Evolutionary conservation across 2,329 filamentous ascomycete genomes (phyloP).

Genomic region (Fusarium musae): DNA sequence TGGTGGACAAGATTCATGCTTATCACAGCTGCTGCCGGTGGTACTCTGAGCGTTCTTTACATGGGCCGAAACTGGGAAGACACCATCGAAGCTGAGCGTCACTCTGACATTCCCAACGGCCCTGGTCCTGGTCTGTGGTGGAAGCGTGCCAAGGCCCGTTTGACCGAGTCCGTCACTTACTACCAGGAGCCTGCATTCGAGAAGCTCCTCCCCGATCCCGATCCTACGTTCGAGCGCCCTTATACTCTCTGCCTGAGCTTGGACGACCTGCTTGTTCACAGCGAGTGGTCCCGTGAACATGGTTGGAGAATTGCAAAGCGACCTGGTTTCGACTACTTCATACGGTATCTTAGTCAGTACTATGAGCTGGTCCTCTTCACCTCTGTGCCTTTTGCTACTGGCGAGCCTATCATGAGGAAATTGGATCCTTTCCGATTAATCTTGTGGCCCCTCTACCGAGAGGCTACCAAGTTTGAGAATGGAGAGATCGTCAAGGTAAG

Average conservation of each 20-base stretch:
- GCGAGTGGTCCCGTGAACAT: constrained; percentile 92
- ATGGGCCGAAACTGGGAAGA: constrained; percentile 91
- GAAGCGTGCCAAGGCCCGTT: constrained; percentile 79
- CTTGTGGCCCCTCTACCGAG: constrained; percentile 92
- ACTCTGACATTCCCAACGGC: constrained; percentile 80
- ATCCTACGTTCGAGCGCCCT: constrained; percentile 82
- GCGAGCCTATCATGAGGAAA: constrained; percentile 89
- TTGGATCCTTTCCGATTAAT: constrained; percentile 95
- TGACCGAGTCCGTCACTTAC: constrained; percentile 82
- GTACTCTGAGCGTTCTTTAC: constrained; percentile 72
- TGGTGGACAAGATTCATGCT: constrained; percentile 82
- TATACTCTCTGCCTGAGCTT: constrained; percentile 93
- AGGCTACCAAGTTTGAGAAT: constrained; percentile 96
- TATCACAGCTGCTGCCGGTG: constrained; percentile 65
- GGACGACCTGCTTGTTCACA: constrained; percentile 94
- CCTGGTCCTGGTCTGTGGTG: constrained; percentile 83
- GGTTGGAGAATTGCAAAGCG: constrained; percentile 96
- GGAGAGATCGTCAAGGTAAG: constrained; percentile 94
- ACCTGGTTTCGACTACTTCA: constrained; percentile 95
- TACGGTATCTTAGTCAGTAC: constrained; percentile 96
- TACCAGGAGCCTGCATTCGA: constrained; percentile 96
- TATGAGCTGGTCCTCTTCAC: constrained; percentile 98
- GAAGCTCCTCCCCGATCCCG: constrained; percentile 86
- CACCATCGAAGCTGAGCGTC: constrained; percentile 74
- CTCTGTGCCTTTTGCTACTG: constrained; percentile 83